Percentiles rank a stretch among this genome's conserved stretches.
phyloP scores from a whole-genome alignment of 768 basidiomycete genomes.

The Calvatia gigantea region DNA sequence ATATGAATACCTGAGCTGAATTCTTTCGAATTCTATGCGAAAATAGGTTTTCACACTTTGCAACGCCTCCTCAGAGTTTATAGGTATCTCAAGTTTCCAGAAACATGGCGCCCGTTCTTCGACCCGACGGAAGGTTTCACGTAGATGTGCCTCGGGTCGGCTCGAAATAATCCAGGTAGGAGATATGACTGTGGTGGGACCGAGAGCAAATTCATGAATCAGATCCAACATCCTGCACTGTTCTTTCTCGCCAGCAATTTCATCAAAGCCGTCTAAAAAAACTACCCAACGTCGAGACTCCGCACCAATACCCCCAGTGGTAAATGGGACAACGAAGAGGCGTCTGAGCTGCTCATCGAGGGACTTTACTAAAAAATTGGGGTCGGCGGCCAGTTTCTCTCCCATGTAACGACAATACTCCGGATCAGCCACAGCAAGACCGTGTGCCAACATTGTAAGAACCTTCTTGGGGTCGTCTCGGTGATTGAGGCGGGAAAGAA shows the following conservation, averaged over 20 bases:
- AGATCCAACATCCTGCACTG: background rate
- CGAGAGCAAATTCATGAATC: background rate
- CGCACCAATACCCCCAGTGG: background rate
- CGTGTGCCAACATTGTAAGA: no score
- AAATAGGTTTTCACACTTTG: background rate
- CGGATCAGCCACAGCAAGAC: no score
- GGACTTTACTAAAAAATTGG: background rate
- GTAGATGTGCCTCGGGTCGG: background rate
- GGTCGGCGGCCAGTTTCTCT: background rate
- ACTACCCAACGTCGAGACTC: background rate
- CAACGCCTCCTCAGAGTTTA: background rate
- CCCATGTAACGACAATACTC: no score
- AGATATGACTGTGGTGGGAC: background rate
- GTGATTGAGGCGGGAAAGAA: no score
- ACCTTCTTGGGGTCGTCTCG: no score
- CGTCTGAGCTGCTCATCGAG: no score
- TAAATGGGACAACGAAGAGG: background rate
- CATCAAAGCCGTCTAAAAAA: background rate
- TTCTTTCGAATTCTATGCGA: background rate
- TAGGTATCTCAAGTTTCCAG: background rate
- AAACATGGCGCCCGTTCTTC: background rate
- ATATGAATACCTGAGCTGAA: background rate
- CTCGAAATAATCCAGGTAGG: background rate
- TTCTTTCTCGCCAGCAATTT: background rate
- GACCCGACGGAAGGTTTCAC: background rate